Conservation (phyloP, 1,139 yeast genomes). For the Kazachstania sp. region DNA sequence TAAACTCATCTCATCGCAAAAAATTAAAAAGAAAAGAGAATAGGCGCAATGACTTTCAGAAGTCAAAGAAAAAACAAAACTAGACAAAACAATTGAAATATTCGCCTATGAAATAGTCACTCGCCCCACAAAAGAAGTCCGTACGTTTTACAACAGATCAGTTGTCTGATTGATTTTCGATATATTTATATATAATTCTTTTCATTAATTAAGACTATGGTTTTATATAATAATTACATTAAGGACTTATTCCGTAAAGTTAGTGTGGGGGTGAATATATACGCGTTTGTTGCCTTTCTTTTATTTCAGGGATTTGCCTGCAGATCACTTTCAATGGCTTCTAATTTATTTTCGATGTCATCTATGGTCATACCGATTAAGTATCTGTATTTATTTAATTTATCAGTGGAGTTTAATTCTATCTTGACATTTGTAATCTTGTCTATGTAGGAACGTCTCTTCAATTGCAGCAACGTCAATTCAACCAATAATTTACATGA, state of each 20-base stretch:
- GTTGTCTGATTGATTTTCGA: no score
- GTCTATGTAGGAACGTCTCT: constrained; percentile 40
- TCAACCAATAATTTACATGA: constrained; percentile 24
- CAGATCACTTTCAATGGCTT: constrained; percentile 43
- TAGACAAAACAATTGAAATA: background rate
- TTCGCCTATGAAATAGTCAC: no score
- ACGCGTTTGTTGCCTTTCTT: background rate
- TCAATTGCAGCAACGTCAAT: constrained; percentile 46
- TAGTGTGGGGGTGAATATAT: background rate
- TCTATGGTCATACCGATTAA: constrained; percentile 71
- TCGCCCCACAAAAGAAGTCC: no score
- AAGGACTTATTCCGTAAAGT: background rate
- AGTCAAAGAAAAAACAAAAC: background rate
- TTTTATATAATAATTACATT: background rate
- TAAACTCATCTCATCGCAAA: constrained; percentile 4
- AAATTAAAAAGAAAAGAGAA: constrained; percentile 1
- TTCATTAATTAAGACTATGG: no score
- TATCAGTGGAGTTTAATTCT: constrained; percentile 31
- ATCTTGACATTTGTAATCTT: constrained; percentile 35
- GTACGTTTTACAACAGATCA: no score
- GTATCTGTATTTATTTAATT: constrained; percentile 73
- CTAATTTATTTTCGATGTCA: constrained; percentile 66
- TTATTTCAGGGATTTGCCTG: constrained; percentile 9
- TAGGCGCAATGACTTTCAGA: background rate
- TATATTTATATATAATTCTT: no score